Conservation (phyloP, 1,284 basidiomycete genomes). For the Marasmius tenuissimus region DNA sequence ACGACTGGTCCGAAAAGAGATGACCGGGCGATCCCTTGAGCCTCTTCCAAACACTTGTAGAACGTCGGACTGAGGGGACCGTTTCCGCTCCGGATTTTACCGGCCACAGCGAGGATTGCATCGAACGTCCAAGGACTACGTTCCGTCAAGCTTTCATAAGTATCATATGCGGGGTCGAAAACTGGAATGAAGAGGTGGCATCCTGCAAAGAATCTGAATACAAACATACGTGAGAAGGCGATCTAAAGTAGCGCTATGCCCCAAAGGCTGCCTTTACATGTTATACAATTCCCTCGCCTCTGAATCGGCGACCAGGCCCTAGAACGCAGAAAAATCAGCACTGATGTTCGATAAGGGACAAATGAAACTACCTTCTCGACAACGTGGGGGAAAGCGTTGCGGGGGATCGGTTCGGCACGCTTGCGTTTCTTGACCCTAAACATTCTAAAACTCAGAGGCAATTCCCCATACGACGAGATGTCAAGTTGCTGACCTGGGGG, state of each 20-base stretch:
- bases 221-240: conserved; percentile 22
- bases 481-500: conserved; percentile 38
- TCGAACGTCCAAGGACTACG: conserved; percentile 93
- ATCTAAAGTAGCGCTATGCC: conserved; percentile 17
- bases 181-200: conserved; percentile 94
- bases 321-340: conserved; percentile 6
- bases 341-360: conserved; percentile 1
- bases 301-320: conserved; percentile 76
- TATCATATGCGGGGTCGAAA: conserved; percentile 89
- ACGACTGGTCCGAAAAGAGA: conserved; percentile 91
- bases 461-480: conserved; percentile 13
- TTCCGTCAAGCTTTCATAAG: conserved; percentile 86
- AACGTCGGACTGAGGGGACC: conserved; percentile 82
- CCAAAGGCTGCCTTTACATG: conserved; percentile 50
- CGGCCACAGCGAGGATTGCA: conserved; percentile 86
- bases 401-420: conserved; percentile 82
- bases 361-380: conserved; percentile 65
- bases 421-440: conserved; percentile 82
- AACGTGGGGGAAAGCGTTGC: conserved; percentile 82
- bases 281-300: conserved; percentile 83
- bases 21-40: conserved; percentile 90
- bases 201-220: conserved; percentile 85
- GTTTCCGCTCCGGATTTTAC: conserved; percentile 88
- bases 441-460: conserved; percentile 8
- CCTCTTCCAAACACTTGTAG: conserved; percentile 89